phyloP scores from a whole-genome alignment of 148 eudicot species.

The Talinum fruticosum region DNA sequence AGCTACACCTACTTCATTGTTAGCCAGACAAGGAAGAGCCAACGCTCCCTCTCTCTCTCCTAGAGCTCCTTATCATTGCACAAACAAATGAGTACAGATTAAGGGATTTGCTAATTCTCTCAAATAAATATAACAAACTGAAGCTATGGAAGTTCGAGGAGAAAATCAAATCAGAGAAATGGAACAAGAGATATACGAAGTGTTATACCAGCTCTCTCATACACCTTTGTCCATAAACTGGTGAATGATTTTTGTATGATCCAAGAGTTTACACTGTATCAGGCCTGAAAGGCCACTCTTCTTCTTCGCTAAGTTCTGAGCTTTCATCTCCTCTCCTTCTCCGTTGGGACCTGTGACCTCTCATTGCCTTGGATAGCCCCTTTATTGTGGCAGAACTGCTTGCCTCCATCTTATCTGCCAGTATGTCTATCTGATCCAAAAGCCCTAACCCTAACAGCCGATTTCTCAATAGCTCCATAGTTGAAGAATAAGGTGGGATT shows the following conservation, averaged over 20 bases:
- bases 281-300: constrained; percentile 39
- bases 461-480: constrained; percentile 62
- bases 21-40: no score
- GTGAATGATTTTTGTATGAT: background rate
- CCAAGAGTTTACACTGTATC: constrained; percentile 15
- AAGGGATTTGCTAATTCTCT: no score
- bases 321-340: constrained; percentile 34
- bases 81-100: no score
- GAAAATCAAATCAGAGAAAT: background rate
- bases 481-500: constrained; percentile 63
- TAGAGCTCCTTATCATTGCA: no score
- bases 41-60: no score
- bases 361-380: constrained; percentile 51
- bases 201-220: background rate
- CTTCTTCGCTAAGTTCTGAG: constrained; percentile 55
- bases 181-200: background rate
- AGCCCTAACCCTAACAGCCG: constrained; percentile 54
- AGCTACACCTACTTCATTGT: no score
- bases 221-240: background rate
- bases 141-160: background rate
- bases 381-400: constrained; percentile 61
- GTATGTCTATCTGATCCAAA: constrained; percentile 37
- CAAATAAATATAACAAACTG: no score
- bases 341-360: constrained; percentile 47
- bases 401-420: constrained; percentile 73